These are phyloP conservation scores for Cordyceps cicadae DNA, from an alignment of 2,329 filamentous ascomycete genomes.

Conservation along the genomic window DNA sequence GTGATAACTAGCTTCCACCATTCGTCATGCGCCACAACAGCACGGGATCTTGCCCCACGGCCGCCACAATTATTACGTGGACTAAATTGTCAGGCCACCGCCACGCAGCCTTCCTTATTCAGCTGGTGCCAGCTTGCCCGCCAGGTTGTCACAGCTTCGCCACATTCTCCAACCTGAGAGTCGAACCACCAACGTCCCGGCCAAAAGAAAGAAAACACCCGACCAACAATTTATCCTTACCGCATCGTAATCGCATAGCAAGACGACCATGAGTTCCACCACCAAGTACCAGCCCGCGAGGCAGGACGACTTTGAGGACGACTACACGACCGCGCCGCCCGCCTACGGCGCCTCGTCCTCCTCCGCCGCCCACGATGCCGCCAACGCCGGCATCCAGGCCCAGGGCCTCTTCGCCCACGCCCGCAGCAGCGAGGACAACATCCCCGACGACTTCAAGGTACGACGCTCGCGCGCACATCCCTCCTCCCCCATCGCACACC, in stretches of 20 bases:
- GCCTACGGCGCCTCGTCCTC: slow-evolving; percentile 58
- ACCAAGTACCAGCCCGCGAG: slow-evolving; percentile 78
- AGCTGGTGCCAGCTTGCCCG: not conserved
- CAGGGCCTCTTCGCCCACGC: slow-evolving; percentile 57
- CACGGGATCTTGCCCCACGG: slow-evolving; percentile 6
- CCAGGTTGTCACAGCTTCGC: slow-evolving; percentile 3
- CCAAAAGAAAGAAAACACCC: slow-evolving; percentile 10
- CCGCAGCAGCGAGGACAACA: slow-evolving; percentile 76
- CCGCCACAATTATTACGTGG: not conserved
- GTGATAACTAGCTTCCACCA: not conserved
- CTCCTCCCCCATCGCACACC: not conserved
- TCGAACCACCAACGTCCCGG: not conserved
- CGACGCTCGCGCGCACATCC: not conserved
- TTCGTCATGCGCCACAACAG: slow-evolving; percentile 13
- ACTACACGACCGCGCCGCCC: slow-evolving; percentile 73
- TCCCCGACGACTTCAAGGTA: slow-evolving; percentile 96
- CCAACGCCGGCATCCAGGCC: slow-evolving; percentile 39
- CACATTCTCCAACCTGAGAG: not conserved
- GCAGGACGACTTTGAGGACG: slow-evolving; percentile 75
- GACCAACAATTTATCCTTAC: not conserved
- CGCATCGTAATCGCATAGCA: not conserved
- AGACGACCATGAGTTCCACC: slow-evolving; percentile 55
- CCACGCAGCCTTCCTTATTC: slow-evolving; percentile 5
- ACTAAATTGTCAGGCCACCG: not conserved
- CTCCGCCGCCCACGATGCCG: slow-evolving; percentile 18